Conservation (phyloP, 441 rosid genomes). For the Viola pubescens region DNA sequence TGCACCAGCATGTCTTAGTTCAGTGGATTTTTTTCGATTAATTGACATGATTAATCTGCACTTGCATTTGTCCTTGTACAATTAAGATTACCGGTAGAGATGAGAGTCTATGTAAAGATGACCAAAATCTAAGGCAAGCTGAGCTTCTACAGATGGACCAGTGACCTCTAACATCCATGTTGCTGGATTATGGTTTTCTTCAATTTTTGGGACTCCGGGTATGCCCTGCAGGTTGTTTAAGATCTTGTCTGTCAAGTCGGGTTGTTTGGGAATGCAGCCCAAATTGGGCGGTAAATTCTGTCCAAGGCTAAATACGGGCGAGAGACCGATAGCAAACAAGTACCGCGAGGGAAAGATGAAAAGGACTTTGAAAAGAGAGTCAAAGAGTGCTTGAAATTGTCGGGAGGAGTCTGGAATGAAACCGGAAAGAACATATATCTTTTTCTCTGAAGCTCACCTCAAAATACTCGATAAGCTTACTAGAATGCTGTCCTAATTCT, state of each 20-base stretch:
- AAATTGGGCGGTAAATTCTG: background rate
- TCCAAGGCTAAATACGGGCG: background rate
- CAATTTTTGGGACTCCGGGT: conserved; percentile 25
- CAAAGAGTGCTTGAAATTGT: too few species aligned
- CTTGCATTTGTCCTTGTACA: background rate
- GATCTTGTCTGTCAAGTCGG: too few species aligned
- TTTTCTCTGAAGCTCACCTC: conserved; percentile 19
- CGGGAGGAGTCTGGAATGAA: background rate
- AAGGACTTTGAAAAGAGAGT: too few species aligned
- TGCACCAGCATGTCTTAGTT: background rate
- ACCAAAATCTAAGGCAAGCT: conserved; percentile 26
- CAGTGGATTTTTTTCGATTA: background rate
- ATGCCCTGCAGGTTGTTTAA: conserved; percentile 9
- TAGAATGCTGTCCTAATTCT: conserved; percentile 31
- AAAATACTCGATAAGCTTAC: conserved; percentile 32
- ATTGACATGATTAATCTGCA: background rate
- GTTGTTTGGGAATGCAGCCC: background rate
- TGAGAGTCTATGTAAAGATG: conserved; percentile 23
- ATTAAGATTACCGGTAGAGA: conserved; percentile 21
- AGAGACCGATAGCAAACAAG: background rate
- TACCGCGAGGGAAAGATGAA: background rate
- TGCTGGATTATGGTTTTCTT: conserved; percentile 28
- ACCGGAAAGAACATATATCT: background rate
- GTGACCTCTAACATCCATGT: conserved; percentile 38
- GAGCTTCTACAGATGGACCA: conserved; percentile 21